Evolutionary conservation across 208 protist genomes (phyloP), one percentile per base, ranked within the genome.

Genomic region (Trypanosoma congolense): DNA sequence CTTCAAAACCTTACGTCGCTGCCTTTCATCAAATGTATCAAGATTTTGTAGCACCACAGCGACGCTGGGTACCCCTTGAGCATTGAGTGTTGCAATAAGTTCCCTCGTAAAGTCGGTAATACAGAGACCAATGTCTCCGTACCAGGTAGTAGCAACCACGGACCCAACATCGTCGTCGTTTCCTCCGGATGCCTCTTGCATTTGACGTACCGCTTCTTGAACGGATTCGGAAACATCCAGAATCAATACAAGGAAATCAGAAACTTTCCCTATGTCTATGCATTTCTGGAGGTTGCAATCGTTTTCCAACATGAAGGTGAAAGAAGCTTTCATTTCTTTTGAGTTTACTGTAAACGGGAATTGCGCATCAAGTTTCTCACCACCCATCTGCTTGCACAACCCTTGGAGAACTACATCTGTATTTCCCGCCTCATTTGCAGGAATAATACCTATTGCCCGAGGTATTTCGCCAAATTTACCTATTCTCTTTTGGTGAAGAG

Each of bases 91-190:
- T 1, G 80, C 59, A 33, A 94, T 74, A 9, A 94, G 50, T 14
- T 87, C 76, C 41, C 87, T 82, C 12, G 87, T 94, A 60, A 80
- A 90, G 35, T 90, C 83, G 0, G 87, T 94, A 55, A 94, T 90
- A 54, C 87, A 94, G 2, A 94, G 46, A 1, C 87, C 87, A 40
- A 90, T 63, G 44, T 94, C 83, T 42, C 77, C 84, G 66, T 83
- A 91, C 83, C 87, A 94, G 0, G 83, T 91, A 19, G 80, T 85
- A 16, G 72, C 80, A 0, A 70, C 80, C 21, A 66, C 54, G 5
- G 69, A 41, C 57, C 63, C 12, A 28, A 31, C 47, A 72, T 52
- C 73, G 4, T 60, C 44, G 47, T 47, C 35, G 8, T 58, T n/a
- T 46, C 9, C n/a, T 22, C 29, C 52, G n/a, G 30, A 54, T 18